Evolutionary conservation across 1,284 basidiomycete species (phyloP).

Genomic region (Cutaneotrichosporon arboriforme): DNA sequence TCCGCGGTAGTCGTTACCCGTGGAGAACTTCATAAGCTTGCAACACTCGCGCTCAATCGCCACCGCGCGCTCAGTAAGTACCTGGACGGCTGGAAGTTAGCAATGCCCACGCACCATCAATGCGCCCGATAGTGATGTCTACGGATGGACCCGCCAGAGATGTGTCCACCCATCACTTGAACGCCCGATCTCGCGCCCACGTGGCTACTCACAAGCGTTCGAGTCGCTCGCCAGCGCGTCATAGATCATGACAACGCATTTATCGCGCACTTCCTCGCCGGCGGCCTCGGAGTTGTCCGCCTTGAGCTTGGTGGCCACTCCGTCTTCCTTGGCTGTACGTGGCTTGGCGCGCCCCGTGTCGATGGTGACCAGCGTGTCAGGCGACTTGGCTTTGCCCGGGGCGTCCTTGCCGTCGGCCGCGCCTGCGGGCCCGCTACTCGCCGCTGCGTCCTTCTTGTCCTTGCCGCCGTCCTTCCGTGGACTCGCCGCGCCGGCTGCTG

Average conservation of each 20-base stretch:
- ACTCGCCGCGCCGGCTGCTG: not conserved
- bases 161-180: not conserved
- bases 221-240: slow-evolving; percentile 82
- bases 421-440: not conserved
- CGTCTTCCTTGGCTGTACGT: slow-evolving; percentile 65
- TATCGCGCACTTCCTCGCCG: slow-evolving; percentile 62
- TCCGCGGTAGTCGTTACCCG: slow-evolving; percentile 46
- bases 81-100: slow-evolving; percentile 36
- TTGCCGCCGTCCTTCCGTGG: not conserved
- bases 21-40: slow-evolving; percentile 35
- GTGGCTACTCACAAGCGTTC: slow-evolving; percentile 70
- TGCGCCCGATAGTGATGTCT: too few relatives aligned
- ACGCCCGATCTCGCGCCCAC: too few relatives aligned
- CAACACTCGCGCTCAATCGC: slow-evolving; percentile 49
- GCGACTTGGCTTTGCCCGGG: slow-evolving; percentile 1
- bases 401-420: slow-evolving; percentile 1
- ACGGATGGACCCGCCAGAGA: too few relatives aligned
- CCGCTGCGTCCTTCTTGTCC: not conserved
- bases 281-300: slow-evolving; percentile 52
- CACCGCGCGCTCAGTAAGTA: slow-evolving; percentile 48
- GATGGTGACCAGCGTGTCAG: slow-evolving; percentile 37
- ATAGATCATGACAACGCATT: slow-evolving; percentile 84
- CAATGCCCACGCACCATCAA: not conserved
- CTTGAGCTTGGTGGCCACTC: slow-evolving; percentile 50
- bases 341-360: slow-evolving; percentile 49